These are phyloP conservation scores for Diutina catenulata DNA, from an alignment of 1,139 yeast genomes.

Conservation along the genomic window DNA sequence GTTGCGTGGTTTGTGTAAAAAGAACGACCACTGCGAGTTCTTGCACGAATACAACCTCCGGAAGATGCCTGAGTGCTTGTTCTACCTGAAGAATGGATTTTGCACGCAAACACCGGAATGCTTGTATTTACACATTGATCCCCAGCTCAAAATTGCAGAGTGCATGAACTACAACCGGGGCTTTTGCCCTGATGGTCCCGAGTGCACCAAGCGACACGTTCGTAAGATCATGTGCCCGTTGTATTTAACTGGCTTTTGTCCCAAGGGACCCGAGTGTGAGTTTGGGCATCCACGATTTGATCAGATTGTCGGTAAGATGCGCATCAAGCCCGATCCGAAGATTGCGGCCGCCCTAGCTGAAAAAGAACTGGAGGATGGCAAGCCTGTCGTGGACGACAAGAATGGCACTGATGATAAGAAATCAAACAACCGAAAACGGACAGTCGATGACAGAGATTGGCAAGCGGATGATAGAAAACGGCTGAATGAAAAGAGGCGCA, in stretches of 20 bases:
- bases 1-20: conserved; percentile 94
- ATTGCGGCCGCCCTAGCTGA: neutral
- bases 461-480: neutral
- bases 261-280: conserved; percentile 55
- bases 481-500: no score
- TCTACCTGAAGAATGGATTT: conserved; percentile 77
- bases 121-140: conserved; percentile 83
- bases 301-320: neutral
- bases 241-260: conserved; percentile 88
- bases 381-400: no score
- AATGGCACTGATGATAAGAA: no score
- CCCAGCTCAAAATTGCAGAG: conserved; percentile 75
- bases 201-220: conserved; percentile 73
- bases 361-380: neutral
- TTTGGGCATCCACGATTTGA: conserved; percentile 49
- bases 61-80: conserved; percentile 95
- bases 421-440: no score
- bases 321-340: neutral
- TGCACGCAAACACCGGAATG: conserved; percentile 96
- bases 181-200: conserved; percentile 88
- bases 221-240: conserved; percentile 71
- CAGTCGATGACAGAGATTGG: no score
- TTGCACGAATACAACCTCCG: conserved; percentile 89
- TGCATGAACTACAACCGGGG: conserved; percentile 81
- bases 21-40: conserved; percentile 93